These are phyloP conservation scores for Ophiostoma australiae DNA, from an alignment of 2,329 filamentous ascomycete species.

Conservation along the genomic window DNA sequence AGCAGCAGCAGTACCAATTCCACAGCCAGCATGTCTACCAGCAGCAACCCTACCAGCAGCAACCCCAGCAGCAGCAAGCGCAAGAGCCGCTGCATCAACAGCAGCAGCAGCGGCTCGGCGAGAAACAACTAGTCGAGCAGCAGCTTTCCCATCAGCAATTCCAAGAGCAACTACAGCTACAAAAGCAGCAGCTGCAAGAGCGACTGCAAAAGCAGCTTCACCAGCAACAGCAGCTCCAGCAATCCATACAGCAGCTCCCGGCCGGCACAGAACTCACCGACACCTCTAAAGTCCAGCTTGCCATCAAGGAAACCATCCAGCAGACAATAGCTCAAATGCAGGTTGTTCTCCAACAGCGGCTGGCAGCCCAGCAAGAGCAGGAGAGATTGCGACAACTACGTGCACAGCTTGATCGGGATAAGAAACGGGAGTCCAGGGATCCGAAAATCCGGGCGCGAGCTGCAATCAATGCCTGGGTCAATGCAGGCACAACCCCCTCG, in stretches of 20 bases:
- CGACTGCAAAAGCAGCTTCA: neutral
- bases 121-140: neutral
- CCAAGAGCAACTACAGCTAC: neutral
- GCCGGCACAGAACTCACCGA: neutral
- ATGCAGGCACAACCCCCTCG: neutral
- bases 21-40: neutral
- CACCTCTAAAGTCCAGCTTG: neutral
- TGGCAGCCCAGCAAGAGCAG: neutral
- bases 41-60: constrained; percentile 11
- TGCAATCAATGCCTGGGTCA: neutral
- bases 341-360: neutral
- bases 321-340: neutral
- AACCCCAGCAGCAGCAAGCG: neutral
- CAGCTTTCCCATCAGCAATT: neutral
- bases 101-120: constrained; percentile 5
- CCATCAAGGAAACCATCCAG: neutral
- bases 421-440: neutral
- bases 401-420: neutral
- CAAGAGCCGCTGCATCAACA: neutral
- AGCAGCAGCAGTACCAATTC: neutral
- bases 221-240: neutral
- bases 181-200: neutral
- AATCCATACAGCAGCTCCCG: neutral
- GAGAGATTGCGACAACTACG: neutral
- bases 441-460: neutral